These are phyloP conservation scores for Alternaria panax DNA, from an alignment of 2,329 filamentous ascomycete species.

Conservation along the genomic window DNA sequence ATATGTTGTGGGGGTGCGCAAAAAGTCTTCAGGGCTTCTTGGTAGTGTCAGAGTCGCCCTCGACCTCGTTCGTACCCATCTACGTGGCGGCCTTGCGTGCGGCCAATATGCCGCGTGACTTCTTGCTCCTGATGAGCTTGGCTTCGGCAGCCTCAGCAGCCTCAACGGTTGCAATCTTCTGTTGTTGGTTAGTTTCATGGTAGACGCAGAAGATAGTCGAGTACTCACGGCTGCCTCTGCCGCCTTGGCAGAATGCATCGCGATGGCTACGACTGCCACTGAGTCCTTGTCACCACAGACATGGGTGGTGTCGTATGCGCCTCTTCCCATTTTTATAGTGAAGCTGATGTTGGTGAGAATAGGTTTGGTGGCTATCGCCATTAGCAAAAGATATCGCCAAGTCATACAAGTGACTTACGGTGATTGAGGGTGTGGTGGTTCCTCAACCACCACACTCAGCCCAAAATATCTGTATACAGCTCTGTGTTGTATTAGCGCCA, in stretches of 20 bases:
- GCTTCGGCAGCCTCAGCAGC: neutral
- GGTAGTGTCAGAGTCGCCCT: neutral
- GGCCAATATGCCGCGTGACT: conserved; percentile 14
- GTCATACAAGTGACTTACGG: neutral
- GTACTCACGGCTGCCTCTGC: conserved; percentile 11
- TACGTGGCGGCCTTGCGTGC: conserved; percentile 9
- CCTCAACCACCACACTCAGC: neutral
- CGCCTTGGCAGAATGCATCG: neutral
- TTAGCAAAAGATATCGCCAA: neutral
- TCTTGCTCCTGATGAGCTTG: conserved; percentile 20
- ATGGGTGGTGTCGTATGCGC: conserved; percentile 28
- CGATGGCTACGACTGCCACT: conserved; percentile 5
- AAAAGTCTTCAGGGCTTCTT: neutral
- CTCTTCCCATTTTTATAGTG: conserved; percentile 25
- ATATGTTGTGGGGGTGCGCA: neutral
- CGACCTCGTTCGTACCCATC: neutral
- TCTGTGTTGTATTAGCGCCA: neutral
- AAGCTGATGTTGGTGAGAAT: neutral
- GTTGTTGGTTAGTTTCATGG: neutral
- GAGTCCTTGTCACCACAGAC: conserved; percentile 5
- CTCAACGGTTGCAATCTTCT: conserved; percentile 4
- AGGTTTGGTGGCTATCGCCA: neutral
- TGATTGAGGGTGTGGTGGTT: neutral
- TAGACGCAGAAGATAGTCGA: neutral
- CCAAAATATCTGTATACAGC: neutral